Base-by-base conservation (phyloP, 371 early-diverging fungal genomes). In the Sporodiniella umbellata region DNA sequence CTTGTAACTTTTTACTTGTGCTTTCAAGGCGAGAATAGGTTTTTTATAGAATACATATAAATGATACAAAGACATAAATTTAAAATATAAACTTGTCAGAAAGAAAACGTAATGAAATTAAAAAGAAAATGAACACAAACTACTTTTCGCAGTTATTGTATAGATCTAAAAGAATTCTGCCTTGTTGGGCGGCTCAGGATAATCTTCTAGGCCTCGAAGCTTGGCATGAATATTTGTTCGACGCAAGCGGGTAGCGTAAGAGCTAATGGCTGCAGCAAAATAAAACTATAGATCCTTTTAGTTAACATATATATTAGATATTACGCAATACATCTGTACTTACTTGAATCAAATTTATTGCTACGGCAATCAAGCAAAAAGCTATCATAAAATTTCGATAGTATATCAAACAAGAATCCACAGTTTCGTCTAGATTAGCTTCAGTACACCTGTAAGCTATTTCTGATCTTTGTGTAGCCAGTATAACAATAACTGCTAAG, bases 171-270 rank as follows among this genome's bases (percentile, higher is more conserved):
- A 53, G 31, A 53, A 53, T 15, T 60, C 61, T 14, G 47, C 42
- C 31, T 62, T 62, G 28, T 31, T 50, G 7, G 58, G 54, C 19
- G 53, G 56, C 47, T 62, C 62, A 48, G 65, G 65, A 38, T 60
- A 65, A 35, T 65, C 65, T 19, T 65, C 65, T 38, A 60, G 44
- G 39, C 60, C 54, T 33, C 65, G 45, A 37, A 65, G 61, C 22
- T 60, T 60, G 42, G 57, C 58, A 40, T 65, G 65, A 45, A 60
- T 53, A 15, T 60, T 65, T 8, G 54, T 57, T 46, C 61, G 53
- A 26, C 60, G 61, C 45, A 65, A 48, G 26, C 65, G 57, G 19
- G 61, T 53, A 21, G 65, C 57, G 38, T 65, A 65, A 22, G 61
- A 37, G 21, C 65, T 65, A 22, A 65, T 57, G 12, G 48, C 62